These are phyloP conservation scores for Aspergillus candidus DNA, from an alignment of 2,329 filamentous ascomycete genomes.

Conservation along the genomic window DNA sequence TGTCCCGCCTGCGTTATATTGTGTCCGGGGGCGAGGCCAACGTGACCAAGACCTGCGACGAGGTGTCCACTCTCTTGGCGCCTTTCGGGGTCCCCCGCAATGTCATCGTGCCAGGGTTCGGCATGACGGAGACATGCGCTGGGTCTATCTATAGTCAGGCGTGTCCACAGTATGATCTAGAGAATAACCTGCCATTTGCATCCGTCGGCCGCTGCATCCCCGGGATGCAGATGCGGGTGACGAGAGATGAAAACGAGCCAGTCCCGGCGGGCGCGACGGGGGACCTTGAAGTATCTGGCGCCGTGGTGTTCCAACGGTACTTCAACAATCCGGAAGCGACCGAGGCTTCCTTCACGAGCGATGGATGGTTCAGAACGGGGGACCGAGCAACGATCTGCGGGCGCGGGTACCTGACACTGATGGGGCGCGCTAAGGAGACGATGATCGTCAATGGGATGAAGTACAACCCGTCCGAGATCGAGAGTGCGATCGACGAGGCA, in stretches of 20 bases:
- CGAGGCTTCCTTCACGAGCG: constrained; percentile 20
- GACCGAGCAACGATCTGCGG: constrained; percentile 12
- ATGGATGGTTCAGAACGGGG: constrained; percentile 30
- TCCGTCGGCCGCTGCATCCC: constrained; percentile 18
- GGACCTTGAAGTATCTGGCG: constrained; percentile 19
- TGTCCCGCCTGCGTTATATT: constrained; percentile 21
- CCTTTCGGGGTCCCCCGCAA: constrained; percentile 34
- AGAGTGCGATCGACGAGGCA: constrained; percentile 34
- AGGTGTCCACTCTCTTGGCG: constrained; percentile 20
- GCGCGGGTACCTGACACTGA: constrained; percentile 8
- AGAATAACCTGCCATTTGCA: constrained; percentile 13
- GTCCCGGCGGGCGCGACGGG: constrained; percentile 6
- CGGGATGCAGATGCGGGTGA: constrained; percentile 19
- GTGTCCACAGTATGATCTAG: constrained; percentile 39
- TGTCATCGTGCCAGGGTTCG: constrained; percentile 27
- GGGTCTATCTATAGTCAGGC: constrained; percentile 41
- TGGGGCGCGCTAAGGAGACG: constrained; percentile 32
- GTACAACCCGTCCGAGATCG: constrained; percentile 32
- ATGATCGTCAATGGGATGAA: constrained; percentile 48
- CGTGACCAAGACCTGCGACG: constrained; percentile 29
- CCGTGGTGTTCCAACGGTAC: constrained; percentile 23
- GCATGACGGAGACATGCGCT: constrained; percentile 48
- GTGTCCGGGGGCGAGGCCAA: constrained; percentile 39
- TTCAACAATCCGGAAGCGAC: constrained; percentile 27
- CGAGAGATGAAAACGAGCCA: background rate